These are phyloP conservation scores for Podospora tetraspora DNA, from an alignment of 495 filamentous ascomycete genomes.

Conservation along the genomic window DNA sequence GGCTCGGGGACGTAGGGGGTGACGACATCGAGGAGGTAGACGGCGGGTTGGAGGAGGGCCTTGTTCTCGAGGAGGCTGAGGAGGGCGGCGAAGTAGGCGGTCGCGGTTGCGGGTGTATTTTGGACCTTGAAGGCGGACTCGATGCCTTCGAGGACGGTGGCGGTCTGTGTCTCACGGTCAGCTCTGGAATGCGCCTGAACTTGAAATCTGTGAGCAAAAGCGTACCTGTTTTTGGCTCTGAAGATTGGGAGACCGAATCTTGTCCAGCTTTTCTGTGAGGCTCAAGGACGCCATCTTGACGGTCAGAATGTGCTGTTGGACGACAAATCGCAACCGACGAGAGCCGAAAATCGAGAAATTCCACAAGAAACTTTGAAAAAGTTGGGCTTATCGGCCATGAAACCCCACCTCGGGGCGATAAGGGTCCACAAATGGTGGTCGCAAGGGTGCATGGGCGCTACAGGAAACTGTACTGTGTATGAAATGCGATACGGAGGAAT, in stretches of 20 bases:
- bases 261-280: constrained; percentile 84
- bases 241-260: constrained; percentile 92
- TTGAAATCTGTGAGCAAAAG: neutral
- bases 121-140: constrained; percentile 88
- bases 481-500: neutral
- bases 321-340: neutral
- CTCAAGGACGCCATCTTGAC: constrained; percentile 53
- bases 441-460: neutral
- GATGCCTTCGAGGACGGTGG: constrained; percentile 80
- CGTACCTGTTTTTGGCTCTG: constrained; percentile 89
- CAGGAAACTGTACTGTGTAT: neutral
- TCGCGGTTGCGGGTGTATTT: constrained; percentile 72
- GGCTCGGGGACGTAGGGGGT: constrained; percentile 76
- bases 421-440: constrained; percentile 16
- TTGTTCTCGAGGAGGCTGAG: constrained; percentile 84
- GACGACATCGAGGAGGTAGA: constrained; percentile 92
- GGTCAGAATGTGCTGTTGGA: constrained; percentile 13
- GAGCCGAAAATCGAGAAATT: constrained; percentile 22
- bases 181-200: neutral
- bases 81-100: constrained; percentile 94
- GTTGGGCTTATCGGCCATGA: constrained; percentile 25
- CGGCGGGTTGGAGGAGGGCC: constrained; percentile 77
- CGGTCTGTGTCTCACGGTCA: constrained; percentile 53
- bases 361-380: constrained; percentile 24
- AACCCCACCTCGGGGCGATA: constrained; percentile 24